Percentiles rank a stretch among this genome's conserved stretches.
Evolutionary conservation across 495 filamentous ascomycete species (phyloP).

Genomic region (Aspergillus heteromorphus): DNA sequence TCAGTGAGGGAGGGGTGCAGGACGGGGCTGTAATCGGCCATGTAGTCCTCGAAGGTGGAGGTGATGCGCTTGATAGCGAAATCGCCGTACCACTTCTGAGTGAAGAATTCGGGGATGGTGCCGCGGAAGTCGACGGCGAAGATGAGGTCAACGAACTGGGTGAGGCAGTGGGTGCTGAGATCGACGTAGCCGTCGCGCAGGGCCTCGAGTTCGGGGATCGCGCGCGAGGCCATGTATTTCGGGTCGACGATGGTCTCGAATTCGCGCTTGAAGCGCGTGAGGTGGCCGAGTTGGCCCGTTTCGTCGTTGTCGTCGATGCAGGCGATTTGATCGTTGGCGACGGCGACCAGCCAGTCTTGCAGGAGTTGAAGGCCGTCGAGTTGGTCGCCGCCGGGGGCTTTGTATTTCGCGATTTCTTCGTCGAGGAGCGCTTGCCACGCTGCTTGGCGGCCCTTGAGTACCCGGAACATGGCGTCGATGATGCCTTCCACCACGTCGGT

Average conservation of each 20-base stretch:
- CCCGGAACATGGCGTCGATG: conserved; percentile 86
- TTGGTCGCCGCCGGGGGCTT: conserved; percentile 51
- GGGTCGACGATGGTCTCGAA: conserved; percentile 73
- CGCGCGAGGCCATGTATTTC: conserved; percentile 67
- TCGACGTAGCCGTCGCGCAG: conserved; percentile 91
- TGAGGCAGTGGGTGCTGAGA: conserved; percentile 82
- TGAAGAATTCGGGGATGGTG: conserved; percentile 87
- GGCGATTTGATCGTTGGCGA: conserved; percentile 96
- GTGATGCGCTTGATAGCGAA: conserved; percentile 83
- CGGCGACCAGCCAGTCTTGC: conserved; percentile 93
- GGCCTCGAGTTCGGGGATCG: conserved; percentile 62
- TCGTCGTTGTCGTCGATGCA: conserved; percentile 84
- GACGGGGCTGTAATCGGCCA: conserved; percentile 73
- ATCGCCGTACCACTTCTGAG: conserved; percentile 75
- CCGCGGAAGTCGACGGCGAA: conserved; percentile 79
- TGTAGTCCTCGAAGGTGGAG: conserved; percentile 90
- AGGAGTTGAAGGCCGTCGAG: conserved; percentile 72
- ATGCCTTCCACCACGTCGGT: conserved; percentile 88
- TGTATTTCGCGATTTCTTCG: conserved; percentile 73
- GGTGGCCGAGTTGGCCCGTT: conserved; percentile 64
- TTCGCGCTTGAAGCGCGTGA: conserved; percentile 74
- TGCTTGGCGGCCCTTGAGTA: conserved; percentile 71
- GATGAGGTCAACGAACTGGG: conserved; percentile 74
- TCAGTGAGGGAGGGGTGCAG: conserved; percentile 81
- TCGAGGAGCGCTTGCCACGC: conserved; percentile 84